These are phyloP conservation scores for Avena atlantica DNA, from an alignment of 176 grass and related monocot species.

Conservation along the genomic window DNA sequence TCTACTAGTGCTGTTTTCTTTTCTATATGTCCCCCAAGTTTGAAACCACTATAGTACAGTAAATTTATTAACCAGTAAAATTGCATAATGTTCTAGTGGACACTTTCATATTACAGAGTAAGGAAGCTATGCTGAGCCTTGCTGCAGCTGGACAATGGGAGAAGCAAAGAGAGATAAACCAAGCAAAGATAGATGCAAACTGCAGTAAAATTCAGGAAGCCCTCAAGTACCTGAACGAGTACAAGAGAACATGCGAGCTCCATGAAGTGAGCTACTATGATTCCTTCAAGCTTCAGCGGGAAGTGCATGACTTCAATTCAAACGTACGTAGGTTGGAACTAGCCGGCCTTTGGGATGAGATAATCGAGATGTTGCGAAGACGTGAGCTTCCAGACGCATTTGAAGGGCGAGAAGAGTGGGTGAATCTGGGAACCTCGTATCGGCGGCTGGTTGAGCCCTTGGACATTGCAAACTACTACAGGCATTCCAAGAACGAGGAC, in stretches of 20 bases:
- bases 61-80: slow-evolving; percentile 1
- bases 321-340: slow-evolving; percentile 83
- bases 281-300: slow-evolving; percentile 84
- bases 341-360: slow-evolving; percentile 91
- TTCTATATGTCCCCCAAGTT: background rate
- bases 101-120: slow-evolving; percentile 62
- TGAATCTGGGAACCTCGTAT: slow-evolving; percentile 74
- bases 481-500: slow-evolving; percentile 95
- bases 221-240: slow-evolving; percentile 60
- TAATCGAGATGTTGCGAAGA: slow-evolving; percentile 88
- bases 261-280: slow-evolving; percentile 78
- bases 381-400: slow-evolving; percentile 78
- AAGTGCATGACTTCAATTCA: slow-evolving; percentile 82
- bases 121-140: slow-evolving; percentile 70
- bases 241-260: slow-evolving; percentile 68
- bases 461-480: slow-evolving; percentile 98
- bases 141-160: slow-evolving; percentile 78
- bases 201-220: slow-evolving; percentile 78
- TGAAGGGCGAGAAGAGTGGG: slow-evolving; percentile 77
- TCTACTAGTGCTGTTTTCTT: background rate
- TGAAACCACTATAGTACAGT: slow-evolving; percentile 17
- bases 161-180: slow-evolving; percentile 89
- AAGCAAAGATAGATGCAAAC: slow-evolving; percentile 71
- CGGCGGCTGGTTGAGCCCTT: slow-evolving; percentile 85
- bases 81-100: background rate